Evolutionary conservation across 352 stramenopile species (phyloP).

Genomic region (Blastocystis sp.): DNA sequence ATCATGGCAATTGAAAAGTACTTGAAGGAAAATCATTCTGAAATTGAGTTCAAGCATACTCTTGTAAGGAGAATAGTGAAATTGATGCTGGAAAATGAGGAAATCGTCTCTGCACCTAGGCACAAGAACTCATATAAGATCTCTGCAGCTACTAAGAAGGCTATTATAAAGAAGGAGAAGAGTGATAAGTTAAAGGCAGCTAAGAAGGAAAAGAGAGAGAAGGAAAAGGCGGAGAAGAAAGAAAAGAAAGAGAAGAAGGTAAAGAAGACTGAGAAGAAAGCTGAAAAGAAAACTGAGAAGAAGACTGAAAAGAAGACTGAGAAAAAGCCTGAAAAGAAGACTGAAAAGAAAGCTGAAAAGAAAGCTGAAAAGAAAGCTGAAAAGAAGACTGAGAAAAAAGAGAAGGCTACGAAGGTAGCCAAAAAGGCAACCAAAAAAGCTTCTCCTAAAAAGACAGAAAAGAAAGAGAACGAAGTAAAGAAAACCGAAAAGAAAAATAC

Average conservation of each 20-base stretch:
- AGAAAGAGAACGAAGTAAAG: not conserved
- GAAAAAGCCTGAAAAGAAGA: constrained; percentile 43
- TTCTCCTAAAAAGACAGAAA: not conserved
- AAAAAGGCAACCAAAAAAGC: not conserved
- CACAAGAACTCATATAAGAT: constrained; percentile 59
- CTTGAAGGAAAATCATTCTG: constrained; percentile 44
- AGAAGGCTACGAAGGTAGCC: not conserved
- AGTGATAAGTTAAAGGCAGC: not conserved
- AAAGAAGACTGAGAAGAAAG: constrained; percentile 48
- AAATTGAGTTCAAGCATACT: constrained; percentile 49
- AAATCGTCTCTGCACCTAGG: not conserved
- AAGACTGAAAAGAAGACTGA: constrained; percentile 12
- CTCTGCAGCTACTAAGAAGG: not conserved
- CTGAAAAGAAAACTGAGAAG: constrained; percentile 46
- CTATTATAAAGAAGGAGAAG: not conserved
- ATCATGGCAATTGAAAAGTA: constrained; percentile 58
- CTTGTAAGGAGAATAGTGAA: constrained; percentile 27
- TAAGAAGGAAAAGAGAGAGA: constrained; percentile 44
- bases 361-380: not conserved
- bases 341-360: constrained; percentile 29
- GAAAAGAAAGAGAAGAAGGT: not conserved
- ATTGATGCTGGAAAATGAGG: constrained; percentile 19
- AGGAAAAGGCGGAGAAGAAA: constrained; percentile 17
- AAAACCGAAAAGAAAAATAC: not conserved
- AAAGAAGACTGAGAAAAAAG: constrained; percentile 45